A percentile compares a stretch with the other conserved stretches of the same genome.
Conservation (phyloP, 106 monocot genomes). For the Acanthochlamys bracteata region DNA sequence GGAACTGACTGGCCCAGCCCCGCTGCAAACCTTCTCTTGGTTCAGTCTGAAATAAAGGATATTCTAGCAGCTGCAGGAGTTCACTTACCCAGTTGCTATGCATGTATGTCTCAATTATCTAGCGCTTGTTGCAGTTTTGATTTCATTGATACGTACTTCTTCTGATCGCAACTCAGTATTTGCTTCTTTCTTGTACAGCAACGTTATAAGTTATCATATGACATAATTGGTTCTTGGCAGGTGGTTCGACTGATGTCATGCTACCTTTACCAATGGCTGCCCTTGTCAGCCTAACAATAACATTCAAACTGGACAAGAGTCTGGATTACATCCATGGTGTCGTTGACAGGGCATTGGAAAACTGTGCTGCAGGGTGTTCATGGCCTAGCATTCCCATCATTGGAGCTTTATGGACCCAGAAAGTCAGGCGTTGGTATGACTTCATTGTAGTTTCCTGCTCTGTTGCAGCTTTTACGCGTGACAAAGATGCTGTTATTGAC, state of each 20-base stretch:
- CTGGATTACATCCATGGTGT: constrained; percentile 59
- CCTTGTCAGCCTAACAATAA: constrained; percentile 85
- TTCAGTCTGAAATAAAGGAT: constrained; percentile 76
- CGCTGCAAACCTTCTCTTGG: constrained; percentile 43
- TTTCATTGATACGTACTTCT: no score
- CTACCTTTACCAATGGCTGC: constrained; percentile 94
- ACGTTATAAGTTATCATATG: no score
- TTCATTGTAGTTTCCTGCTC: constrained; percentile 74
- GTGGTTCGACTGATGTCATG: constrained; percentile 45
- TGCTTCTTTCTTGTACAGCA: no score
- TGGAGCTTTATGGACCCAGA: constrained; percentile 82
- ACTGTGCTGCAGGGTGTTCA: constrained; percentile 61
- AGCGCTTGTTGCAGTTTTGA: not conserved
- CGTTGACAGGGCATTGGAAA: constrained; percentile 68
- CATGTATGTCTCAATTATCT: constrained; percentile 34
- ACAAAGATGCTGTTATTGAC: constrained; percentile 56
- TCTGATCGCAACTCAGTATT: no score
- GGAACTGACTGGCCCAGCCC: constrained; percentile 94
- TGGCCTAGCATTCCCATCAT: constrained; percentile 93
- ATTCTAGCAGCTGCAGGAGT: constrained; percentile 79
- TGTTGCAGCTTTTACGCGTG: constrained; percentile 60
- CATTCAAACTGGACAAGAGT: constrained; percentile 80
- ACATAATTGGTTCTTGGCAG: constrained; percentile 15
- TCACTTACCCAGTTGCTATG: constrained; percentile 36
- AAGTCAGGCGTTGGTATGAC: constrained; percentile 84